Base-by-base conservation (phyloP, 2,329 filamentous ascomycete genomes). In the Beauveria bassiana region DNA sequence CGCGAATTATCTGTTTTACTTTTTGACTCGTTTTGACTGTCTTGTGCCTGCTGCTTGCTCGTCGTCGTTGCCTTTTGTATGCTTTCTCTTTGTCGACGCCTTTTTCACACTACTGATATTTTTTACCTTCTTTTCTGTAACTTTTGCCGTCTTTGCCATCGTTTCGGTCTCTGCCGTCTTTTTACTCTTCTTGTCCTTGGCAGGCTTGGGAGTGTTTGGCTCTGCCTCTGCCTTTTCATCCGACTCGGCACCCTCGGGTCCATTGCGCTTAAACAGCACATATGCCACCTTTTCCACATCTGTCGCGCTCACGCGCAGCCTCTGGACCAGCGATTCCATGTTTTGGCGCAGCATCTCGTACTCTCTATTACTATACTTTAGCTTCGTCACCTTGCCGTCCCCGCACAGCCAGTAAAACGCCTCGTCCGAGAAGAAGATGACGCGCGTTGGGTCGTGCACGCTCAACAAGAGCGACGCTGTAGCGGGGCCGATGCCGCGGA, bases 351-450 rank as follows among this genome's bases (percentile, higher is more conserved):
- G 70, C n/a, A 75, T 72, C 46, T 75, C 71, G 66, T 92, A 93
- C 73, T 93, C 89, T 66, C 85, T 86, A 22, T 75, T 72, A 47
- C 79, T 87, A 73, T 95, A 95, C 72, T 86, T 89, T 70, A 91
- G 31, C 5, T 9, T 28, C 14, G 6, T 14, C 14, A 42, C 26
- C 31, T 18, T 16, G 49, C 79, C 79, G n/a, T 73, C 71, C 69
- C 81, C 83, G 68, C 83, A 83, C 6, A 88, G 74, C 89, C 89
- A 93, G 65, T 86, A 81, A 69, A 86, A 93, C 3, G 87, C 80
- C 73, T 95, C 90, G 69, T 96, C 91, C 2, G 86, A 89, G 74
- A 93, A 93, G 78, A 93, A 93, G 1, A 89, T 81, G 54, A 86
- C 78, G 14, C 75, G 73, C 0, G 77, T 72, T 0, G 86, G 81